Evolutionary conservation across 192 early-diverging fungal species (phyloP), one percentile per base, ranked within the genome.

Genomic region (Radiomyces spectabilis): DNA sequence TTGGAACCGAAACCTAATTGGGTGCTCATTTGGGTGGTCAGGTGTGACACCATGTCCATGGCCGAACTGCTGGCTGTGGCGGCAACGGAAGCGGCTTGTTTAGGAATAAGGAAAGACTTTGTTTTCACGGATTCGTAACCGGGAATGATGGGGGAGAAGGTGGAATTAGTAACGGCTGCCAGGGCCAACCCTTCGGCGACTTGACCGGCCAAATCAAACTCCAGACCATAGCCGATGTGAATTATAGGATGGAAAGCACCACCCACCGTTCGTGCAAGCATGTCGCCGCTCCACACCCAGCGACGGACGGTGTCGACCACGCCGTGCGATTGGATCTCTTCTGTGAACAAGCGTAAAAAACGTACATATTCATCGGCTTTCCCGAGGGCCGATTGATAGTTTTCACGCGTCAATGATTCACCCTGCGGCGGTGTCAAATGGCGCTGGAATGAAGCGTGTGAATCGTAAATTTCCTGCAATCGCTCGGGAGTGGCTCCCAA

Each of bases 181-280:
- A 76, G 66, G 0, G 78, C 71, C 24, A 82, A 53, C 2, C 77
- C 81, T 26, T 67, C 73, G 7, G 75, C 79, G 5, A 71, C 60
- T 29, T 78, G 68, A 27, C 73, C 69, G 53, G 67, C 67, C 52
- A 74, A 58, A 10, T 70, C 71, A 60, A 81, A 84, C 53, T 84
- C 81, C n/a, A 81, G 29, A 1, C 75, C 81, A 53, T 81, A 81
- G 5, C 81, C 80, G 18, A 84, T 41, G 61, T 80, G 77, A 44
- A 84, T 81, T n/a, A 84, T 49, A 18, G 81, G 81, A 49, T 84
- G 80, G 41, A 72, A 69, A 3, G 73, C 63, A 10, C 77, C 81
- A 51, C 68, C 70, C 42, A 84, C 67, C 0, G 65, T 53, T 24
- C 70, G 43, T 4, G 53, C 59, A n/a, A 81, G 44, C 4, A 81